Evolutionary conservation across 495 filamentous ascomycete genomes (phyloP), one percentile per base, ranked within the genome.

Genomic region (Pseudevernia furfuracea): DNA sequence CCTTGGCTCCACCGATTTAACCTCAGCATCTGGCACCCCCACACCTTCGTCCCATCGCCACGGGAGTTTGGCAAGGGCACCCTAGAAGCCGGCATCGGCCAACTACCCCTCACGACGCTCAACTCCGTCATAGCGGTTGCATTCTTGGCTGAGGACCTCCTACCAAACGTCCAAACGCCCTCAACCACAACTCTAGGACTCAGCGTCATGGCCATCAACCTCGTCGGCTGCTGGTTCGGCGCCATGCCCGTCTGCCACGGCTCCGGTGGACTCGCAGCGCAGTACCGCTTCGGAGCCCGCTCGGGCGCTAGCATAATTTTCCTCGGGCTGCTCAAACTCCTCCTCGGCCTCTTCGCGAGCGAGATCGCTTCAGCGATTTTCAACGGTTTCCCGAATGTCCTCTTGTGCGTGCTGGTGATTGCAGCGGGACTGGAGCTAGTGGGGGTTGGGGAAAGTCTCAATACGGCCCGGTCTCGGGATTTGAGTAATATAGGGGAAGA

Each of bases 221-320:
- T 97, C 9, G 67, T 88, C 8, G 87, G 89, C 10, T 91, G 88
- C 74, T 93, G 89, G 88, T 94, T 96, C 72, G 92, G 91, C 37
- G 89, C 87, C 0, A 97, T 97, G 93, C 93, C 93, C 8, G 88
- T 96, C 3, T 97, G 93, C 69, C 93, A 97, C 71, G 93, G 93
- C 25, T 90, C 90, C 17, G 93, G 93, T 3, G 93, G 93, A 0
- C 77, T 97, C 1, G 93, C 93, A 3, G 93, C 86, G 1, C 92
- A 48, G 14, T 48, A 89, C 69, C 84, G 90, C 4, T 97, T 96
- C 67, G 93, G 93, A 4, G 92, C 92, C 9, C 85, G 92, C 17
- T 94, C 89, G 39, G 93, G 93, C 2, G 82, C 89, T 0, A 89
- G 87, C 67, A 81, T 96, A 46, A 84, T 96, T 52, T 71, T 96